Percentiles rank a stretch among this genome's conserved stretches.
Conservation (phyloP, 177 flowering plant genomes). For the Vitis hybrid region DNA sequence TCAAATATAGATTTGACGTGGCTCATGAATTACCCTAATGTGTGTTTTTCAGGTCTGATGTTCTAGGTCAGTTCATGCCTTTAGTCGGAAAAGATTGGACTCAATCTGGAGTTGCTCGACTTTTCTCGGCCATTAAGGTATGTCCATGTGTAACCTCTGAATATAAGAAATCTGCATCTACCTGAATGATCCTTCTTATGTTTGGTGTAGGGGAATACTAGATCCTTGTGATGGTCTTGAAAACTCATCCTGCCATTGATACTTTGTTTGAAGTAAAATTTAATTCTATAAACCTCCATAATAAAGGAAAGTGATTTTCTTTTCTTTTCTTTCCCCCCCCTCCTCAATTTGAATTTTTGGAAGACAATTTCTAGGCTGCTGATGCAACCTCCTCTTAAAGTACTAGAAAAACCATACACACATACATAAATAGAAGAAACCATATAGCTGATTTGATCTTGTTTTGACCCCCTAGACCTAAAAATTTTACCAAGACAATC, state of each 20-base stretch:
- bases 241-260: neutral
- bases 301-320: neutral
- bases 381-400: no score
- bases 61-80: constrained; percentile 98
- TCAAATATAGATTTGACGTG: neutral
- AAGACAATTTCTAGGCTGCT: no score
- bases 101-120: constrained; percentile 92
- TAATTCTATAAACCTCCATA: neutral
- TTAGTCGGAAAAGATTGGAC: constrained; percentile 98
- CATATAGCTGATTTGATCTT: no score
- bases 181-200: neutral
- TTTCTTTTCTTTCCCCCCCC: no score
- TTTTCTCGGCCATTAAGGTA: constrained; percentile 96
- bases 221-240: neutral
- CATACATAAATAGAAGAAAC: no score
- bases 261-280: neutral
- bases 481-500: no score
- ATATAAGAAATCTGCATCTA: neutral
- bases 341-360: no score
- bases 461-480: no score
- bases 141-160: neutral
- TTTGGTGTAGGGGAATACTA: neutral
- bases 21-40: constrained; percentile 1
- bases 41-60: constrained; percentile 78
- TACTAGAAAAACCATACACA: no score